Percentiles rank a stretch among this genome's conserved stretches.
phyloP scores from a whole-genome alignment of 1,284 basidiomycete species.

The Bondarzewia mesenterica region DNA sequence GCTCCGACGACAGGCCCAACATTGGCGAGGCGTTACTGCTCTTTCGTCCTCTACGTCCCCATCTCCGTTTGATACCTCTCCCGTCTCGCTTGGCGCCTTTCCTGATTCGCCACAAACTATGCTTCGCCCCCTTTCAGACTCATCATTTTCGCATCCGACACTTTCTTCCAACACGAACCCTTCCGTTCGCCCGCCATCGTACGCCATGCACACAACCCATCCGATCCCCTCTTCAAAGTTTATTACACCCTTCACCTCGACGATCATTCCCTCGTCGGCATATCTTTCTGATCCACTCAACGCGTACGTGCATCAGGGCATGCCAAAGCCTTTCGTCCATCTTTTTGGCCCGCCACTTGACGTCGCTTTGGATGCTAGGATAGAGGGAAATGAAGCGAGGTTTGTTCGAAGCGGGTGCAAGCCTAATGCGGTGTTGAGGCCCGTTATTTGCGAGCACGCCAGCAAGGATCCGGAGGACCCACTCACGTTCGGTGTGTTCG shows the following conservation, averaged over 20 bases:
- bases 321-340: conserved; percentile 76
- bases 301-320: conserved; percentile 60
- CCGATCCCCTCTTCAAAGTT: conserved; percentile 39
- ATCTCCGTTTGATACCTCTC: conserved; percentile 20
- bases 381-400: conserved; percentile 68
- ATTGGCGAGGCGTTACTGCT: conserved; percentile 66
- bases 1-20: conserved; percentile 49
- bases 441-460: conserved; percentile 51
- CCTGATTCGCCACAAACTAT: conserved; percentile 21
- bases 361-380: conserved; percentile 75
- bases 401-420: conserved; percentile 83
- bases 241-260: conserved; percentile 49
- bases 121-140: conserved; percentile 27
- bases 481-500: conserved; percentile 80
- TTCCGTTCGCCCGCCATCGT: conserved; percentile 40
- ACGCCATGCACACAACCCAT: conserved; percentile 37
- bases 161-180: conserved; percentile 29
- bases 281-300: conserved; percentile 66
- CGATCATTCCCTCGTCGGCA: conserved; percentile 49
- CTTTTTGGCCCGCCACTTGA: conserved; percentile 76
- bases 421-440: conserved; percentile 83
- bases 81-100: conserved; percentile 22
- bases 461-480: conserved; percentile 30
- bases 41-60: conserved; percentile 31
- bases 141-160: conserved; percentile 27